Base-by-base conservation (phyloP, 2,329 filamentous ascomycete species). In the Aspergillus hiratsukae region DNA sequence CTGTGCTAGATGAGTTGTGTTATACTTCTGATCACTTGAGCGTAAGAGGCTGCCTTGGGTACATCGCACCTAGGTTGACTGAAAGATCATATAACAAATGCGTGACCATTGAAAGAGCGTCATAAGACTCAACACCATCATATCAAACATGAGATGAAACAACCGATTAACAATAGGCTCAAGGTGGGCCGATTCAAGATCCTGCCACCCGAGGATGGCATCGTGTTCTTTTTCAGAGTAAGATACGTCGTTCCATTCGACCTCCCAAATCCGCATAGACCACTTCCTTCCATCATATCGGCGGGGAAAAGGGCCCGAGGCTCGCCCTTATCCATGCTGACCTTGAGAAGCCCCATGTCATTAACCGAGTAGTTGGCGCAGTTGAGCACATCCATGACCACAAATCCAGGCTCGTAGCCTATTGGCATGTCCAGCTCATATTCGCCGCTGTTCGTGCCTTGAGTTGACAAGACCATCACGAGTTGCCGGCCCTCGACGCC, bases 391-490 rank as follows among this genome's bases (percentile, higher is more conserved):
- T 73, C 70, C 3, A 61, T 69, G 8, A 71, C 58, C 0, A 52
- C 31, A 0, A 59, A 63, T 3, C 64, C 65, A 1, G 66, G 63
- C 49, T 64, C 62, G 50, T 60, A 72, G 23, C 57, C 64, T 28
- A 59, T 66, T 5, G 63, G 57, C 17, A 79, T 57, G 21, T 58
- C 63, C 23, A 74, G 60, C 2, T 61, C 66, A 56, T 71, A 75
- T 3, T 61, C 49, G n/a, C 53, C 54, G 29, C 70, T 67, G 4
- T 59, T 56, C 1, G 64, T 59, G 2, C 77, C 76, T 41, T 73
- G 72, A 52, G 77, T 80, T 23, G 70, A 78, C 10, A 80, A 61
- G 4, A 81, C 66, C 54, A 75, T 75, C 50, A 81, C 66, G 23
- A 80, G 62, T 54, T 76, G 73, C 4, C 62, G 65, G 3, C 70